Evolutionary conservation across 2,329 filamentous ascomycete species (phyloP), one percentile per base, ranked within the genome.

Genomic region (Sporothrix inflata): DNA sequence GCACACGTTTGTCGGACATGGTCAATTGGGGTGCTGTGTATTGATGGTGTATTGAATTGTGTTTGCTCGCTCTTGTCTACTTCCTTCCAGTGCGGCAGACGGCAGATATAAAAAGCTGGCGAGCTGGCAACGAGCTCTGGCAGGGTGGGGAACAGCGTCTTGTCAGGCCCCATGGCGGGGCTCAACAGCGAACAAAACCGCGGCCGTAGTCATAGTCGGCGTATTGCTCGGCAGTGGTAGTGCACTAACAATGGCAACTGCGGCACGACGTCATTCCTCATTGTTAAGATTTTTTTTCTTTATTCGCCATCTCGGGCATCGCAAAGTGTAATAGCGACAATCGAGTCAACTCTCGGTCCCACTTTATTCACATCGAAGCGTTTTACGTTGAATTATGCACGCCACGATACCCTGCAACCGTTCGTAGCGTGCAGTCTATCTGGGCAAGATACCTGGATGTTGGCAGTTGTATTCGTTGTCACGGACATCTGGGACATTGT

Each of bases 1-100:
- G 85, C 11, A 88, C 93, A 24, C 38, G 60, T 45, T 63, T 63
- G 34, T 86, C 30, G 38, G 51, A n/a, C 68, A 70, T 71, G 30
- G 38, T 69, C 34, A 11, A 8, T 45, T 19, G 14, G 16, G 6
- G 21, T 1, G 19, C 21, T 5, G n/a, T 30, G 12, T 14, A 6
- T 45, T 7, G n/a, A 34, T 6, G 16, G 53, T 27, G 61, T 65
- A 45, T 45, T 45, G 34, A n/a, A 38, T 40, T 40, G 11, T 7
- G 8, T 11, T 9, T 14, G 38, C 2, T 21, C 27, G 51, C 4
- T 14, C 4, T 47, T n/a, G 21, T 47, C 30, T 8, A 27, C 11
- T 66, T 19, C 4, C n/a, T 8, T 2, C 47, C 40, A 27, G 27
- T 65, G 61, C 53, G 21, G 40, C 12, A 14, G 19, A 12, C 34